These are phyloP conservation scores for Aspergillus campestris DNA, from an alignment of 495 filamentous ascomycete species.

Conservation along the genomic window DNA sequence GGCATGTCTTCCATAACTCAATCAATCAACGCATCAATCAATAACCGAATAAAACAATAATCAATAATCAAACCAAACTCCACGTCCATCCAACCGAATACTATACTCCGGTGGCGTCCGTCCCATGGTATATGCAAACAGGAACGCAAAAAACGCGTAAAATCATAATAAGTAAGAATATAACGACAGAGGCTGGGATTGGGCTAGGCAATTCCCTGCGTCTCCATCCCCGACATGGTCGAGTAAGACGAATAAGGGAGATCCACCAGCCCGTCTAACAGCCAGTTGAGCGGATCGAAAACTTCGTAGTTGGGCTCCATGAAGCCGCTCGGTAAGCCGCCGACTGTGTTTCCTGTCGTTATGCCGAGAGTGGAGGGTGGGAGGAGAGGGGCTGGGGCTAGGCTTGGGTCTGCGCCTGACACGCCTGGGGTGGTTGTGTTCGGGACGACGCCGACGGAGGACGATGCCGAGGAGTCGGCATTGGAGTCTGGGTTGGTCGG, in stretches of 20 bases:
- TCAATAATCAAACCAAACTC: too few relatives aligned
- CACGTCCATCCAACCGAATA: too few relatives aligned
- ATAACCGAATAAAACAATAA: too few relatives aligned
- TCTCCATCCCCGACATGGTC: conserved; percentile 32
- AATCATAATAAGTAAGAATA: not conserved
- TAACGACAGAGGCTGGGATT: too few relatives aligned
- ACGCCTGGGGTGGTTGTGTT: conserved; percentile 31
- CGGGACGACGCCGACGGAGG: conserved; percentile 32
- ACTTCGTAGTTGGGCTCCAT: conserved; percentile 67
- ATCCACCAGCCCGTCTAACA: conserved; percentile 76
- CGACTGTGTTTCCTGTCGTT: conserved; percentile 26
- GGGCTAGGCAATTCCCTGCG: conserved; percentile 27
- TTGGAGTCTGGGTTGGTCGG: conserved; percentile 78
- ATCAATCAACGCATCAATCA: too few relatives aligned
- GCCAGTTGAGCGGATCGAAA: conserved; percentile 86
- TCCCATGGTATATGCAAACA: too few relatives aligned
- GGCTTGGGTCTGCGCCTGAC: conserved; percentile 33
- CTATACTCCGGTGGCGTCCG: too few relatives aligned
- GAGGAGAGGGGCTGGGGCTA: conserved; percentile 37
- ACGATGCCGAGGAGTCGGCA: conserved; percentile 63
- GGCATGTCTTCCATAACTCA: too few relatives aligned
- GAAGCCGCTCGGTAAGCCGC: conserved; percentile 43
- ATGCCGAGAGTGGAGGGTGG: conserved; percentile 27
- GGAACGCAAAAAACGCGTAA: too few relatives aligned
- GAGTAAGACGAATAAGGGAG: conserved; percentile 55